These are phyloP conservation scores for Apiospora aurea DNA, from an alignment of 2,329 filamentous ascomycete species.

Conservation along the genomic window DNA sequence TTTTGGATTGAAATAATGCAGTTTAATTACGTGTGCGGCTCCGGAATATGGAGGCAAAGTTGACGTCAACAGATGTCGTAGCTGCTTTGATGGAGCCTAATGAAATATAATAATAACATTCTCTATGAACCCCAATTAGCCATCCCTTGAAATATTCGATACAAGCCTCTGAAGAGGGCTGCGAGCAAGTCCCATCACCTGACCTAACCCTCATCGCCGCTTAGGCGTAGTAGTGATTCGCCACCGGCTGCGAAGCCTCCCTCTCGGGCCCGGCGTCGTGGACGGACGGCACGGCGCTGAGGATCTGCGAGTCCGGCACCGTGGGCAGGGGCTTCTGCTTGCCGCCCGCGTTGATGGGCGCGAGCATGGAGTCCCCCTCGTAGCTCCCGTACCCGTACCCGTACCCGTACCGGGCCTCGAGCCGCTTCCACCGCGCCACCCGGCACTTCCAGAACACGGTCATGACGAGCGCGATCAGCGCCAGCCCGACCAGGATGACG, in stretches of 20 bases:
- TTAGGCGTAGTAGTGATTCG: not conserved
- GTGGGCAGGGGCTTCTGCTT: not conserved
- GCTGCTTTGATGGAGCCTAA: not conserved
- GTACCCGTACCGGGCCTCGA: not conserved
- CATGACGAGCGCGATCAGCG: not conserved
- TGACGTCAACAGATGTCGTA: not conserved
- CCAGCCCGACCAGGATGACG: not conserved
- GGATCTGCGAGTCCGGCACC: not conserved
- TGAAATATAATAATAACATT: not conserved
- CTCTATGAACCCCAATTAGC: not conserved
- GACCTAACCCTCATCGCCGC: not conserved
- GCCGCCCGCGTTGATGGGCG: not conserved
- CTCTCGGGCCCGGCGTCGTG: not conserved
- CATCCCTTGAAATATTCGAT: not conserved
- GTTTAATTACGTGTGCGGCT: not conserved
- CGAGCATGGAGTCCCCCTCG: not conserved
- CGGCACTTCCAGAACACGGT: constrained; percentile 18
- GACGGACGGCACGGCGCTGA: not conserved
- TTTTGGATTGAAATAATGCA: not conserved
- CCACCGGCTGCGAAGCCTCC: too few species aligned
- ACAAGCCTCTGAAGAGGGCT: not conserved
- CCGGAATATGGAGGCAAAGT: not conserved
- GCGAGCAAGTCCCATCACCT: not conserved
- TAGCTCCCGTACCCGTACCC: too few species aligned
- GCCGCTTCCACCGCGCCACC: not conserved